Percentiles rank a stretch among this genome's conserved stretches.
These are phyloP conservation scores for Kluyveromyces marxianus DNA, from an alignment of 1,139 yeast species.

Conservation along the genomic window DNA sequence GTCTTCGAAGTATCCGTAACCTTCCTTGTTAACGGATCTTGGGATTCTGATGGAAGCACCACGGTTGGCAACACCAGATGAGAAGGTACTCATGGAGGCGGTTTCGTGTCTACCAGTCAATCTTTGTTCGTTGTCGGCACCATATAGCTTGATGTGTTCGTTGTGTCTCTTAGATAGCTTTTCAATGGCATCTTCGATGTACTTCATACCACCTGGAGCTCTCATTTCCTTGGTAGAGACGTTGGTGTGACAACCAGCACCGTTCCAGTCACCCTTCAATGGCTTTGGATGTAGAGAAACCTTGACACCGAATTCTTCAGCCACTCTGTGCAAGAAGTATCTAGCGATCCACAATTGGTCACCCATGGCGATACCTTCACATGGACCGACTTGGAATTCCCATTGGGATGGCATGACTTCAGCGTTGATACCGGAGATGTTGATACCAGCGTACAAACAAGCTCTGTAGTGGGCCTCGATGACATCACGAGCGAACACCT, in stretches of 20 bases:
- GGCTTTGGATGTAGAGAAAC: conserved; percentile 99
- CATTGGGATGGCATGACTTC: conserved; percentile 99
- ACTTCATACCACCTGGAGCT: conserved; percentile 90
- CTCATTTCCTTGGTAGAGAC: conserved; percentile 92
- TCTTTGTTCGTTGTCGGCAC: conserved; percentile 90
- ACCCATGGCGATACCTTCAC: conserved; percentile 92
- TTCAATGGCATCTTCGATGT: conserved; percentile 85
- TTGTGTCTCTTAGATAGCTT: conserved; percentile 93
- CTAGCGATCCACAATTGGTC: conserved; percentile 96
- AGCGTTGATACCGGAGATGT: conserved; percentile 94
- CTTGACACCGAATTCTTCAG: conserved; percentile 98
- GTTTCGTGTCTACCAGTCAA: conserved; percentile 98
- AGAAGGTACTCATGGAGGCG: conserved; percentile 83
- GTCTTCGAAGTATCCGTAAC: conserved; percentile 97
- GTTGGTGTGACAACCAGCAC: conserved; percentile 99
- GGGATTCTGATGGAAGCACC: conserved; percentile 99
- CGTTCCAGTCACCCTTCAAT: conserved; percentile 98
- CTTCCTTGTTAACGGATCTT: conserved; percentile 96
- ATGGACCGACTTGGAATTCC: conserved; percentile 99
- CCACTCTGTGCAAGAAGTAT: conserved; percentile 85
- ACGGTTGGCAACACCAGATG: conserved; percentile 98
- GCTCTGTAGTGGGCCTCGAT: conserved; percentile 99
- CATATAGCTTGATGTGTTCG: conserved; percentile 93
- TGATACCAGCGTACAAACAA: conserved; percentile 84
- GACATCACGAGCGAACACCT: conserved; percentile 95